phyloP scores from a whole-genome alignment of 805 yeast genomes.

The Vanderwaltozyma yarrowii region DNA sequence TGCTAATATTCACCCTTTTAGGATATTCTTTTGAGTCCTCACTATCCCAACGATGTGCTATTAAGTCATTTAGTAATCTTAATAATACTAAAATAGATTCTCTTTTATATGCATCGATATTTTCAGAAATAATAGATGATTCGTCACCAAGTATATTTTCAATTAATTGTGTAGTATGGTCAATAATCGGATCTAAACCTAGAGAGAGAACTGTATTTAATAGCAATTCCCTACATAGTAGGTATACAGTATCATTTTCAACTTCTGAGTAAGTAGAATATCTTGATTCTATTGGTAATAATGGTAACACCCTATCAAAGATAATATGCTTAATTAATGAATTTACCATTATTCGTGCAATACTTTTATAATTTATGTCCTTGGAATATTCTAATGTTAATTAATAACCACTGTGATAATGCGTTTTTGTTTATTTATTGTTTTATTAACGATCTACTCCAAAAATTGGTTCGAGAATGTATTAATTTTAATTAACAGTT shows the following conservation, averaged over 20 bases:
- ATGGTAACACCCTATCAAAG: constrained; percentile 7
- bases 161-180: constrained; percentile 3
- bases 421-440: no score
- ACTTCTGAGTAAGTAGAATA: constrained; percentile 9
- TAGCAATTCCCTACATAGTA: constrained; percentile 6
- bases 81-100: constrained; percentile 29
- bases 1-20: constrained; percentile 10
- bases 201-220: constrained; percentile 8
- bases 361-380: background rate
- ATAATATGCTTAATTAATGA: constrained; percentile 8
- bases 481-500: no score
- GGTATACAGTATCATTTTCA: constrained; percentile 9
- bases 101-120: constrained; percentile 7
- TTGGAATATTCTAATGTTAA: no score
- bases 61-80: constrained; percentile 31
- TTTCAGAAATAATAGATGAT: constrained; percentile 1
- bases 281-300: constrained; percentile 8
- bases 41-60: constrained; percentile 30
- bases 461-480: no score
- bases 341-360: constrained; percentile 3
- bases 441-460: no score
- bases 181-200: constrained; percentile 6
- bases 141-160: constrained; percentile 6
- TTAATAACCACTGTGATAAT: no score
- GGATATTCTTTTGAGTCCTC: constrained; percentile 18